Conservation (phyloP, 2,329 filamentous ascomycete species). For the Calonectria henricotiae region DNA sequence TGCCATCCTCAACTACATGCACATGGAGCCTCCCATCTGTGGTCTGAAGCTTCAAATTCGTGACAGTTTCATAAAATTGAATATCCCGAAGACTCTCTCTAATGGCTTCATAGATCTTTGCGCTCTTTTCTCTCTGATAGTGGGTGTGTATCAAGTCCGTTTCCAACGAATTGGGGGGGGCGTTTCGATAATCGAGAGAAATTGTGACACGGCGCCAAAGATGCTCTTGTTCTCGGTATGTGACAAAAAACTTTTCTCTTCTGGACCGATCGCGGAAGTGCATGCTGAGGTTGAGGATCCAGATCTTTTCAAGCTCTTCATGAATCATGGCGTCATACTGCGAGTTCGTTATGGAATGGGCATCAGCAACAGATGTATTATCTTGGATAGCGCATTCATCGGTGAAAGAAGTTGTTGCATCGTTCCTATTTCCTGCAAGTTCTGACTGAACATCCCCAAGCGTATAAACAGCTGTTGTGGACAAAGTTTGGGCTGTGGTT, state of each 20-base stretch:
- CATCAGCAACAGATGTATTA: constrained; percentile 59
- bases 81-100: constrained; percentile 94
- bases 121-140: constrained; percentile 92
- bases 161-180: constrained; percentile 87
- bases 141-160: constrained; percentile 83
- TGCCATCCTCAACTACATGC: constrained; percentile 97
- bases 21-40: constrained; percentile 91
- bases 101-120: constrained; percentile 94
- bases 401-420: constrained; percentile 46
- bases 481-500: constrained; percentile 38
- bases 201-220: constrained; percentile 92
- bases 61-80: constrained; percentile 96
- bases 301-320: constrained; percentile 87
- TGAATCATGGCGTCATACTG: constrained; percentile 78
- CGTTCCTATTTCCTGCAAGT: constrained; percentile 39
- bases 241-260: constrained; percentile 98
- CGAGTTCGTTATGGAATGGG: constrained; percentile 67
- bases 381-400: constrained; percentile 52
- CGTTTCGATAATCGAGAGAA: constrained; percentile 91
- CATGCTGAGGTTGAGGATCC: constrained; percentile 99
- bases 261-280: constrained; percentile 95
- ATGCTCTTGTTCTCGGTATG: constrained; percentile 86
- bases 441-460: constrained; percentile 30
- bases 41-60: constrained; percentile 94
- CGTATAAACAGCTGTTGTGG: constrained; percentile 37